Evolutionary conservation across 768 basidiomycete genomes (phyloP), one percentile per base, ranked within the genome.

Genomic region (Pisolithus tinctorius): DNA sequence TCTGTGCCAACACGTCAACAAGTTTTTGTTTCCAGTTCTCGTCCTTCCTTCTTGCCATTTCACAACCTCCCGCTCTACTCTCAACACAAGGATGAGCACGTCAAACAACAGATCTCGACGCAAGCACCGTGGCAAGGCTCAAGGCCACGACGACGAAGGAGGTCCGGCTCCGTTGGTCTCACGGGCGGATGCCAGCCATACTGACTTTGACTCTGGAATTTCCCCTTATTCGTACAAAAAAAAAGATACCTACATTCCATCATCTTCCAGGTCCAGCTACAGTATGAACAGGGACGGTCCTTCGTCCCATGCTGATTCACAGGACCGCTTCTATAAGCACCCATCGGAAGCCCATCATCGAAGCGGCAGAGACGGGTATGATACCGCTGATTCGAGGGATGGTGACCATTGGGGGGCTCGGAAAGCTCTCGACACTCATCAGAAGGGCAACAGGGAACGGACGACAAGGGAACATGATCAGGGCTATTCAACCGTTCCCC

Each of bases 201-300:
- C 75, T 60, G 78, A 82, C 54, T 64, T 73, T 51, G 82, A 80
- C 66, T 65, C 80, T 57, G 77, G 76, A 64, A 63, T 79, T 58
- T 73, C 73, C 57, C 68, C 61, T 49, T 59, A 63, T 52, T 61
- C 68, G 53, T 69, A 68, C 58, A 66, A 66, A 48, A 72, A 67
- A 45, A 62, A 75, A 42, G 78, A 82, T 59, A 71, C 63, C 54
- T 69, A 69, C 66, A 75, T 75, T 14, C 64, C 78, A 36, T 70
- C 76, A 39, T 68, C 69, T 16, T 70, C 77, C 43, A 68, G 63
- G 57, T 73, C 75, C 54, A 61, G 71, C 17, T 79, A 76, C 60
- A 74, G 74, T 54, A 65, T 69, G 55, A 77, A 64, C 61, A 74
- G 79, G 60, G 82, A 83, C 48, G 67, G 73, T 10, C 70, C 77